Percentiles rank a stretch among this genome's conserved stretches.
phyloP scores from a whole-genome alignment of 1,284 basidiomycete genomes.

The Schizophyllum amplum region DNA sequence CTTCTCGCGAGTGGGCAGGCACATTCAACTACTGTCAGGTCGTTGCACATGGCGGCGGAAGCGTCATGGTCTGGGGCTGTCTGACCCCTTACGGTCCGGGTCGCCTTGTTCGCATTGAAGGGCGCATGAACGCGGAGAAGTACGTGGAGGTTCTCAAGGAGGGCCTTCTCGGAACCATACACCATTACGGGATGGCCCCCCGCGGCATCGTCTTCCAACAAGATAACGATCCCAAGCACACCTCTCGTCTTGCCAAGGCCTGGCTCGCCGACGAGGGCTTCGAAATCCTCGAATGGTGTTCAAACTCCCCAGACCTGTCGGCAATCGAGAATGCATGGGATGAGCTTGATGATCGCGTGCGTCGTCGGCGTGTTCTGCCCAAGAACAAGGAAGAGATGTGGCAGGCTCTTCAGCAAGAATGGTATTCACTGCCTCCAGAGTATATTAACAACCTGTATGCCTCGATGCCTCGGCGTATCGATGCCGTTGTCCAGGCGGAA shows the following conservation, averaged over 20 bases:
- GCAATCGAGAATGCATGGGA: slow-evolving; percentile 24
- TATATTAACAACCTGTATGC: no score
- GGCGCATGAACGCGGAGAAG: slow-evolving; percentile 16
- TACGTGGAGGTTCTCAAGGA: slow-evolving; percentile 22
- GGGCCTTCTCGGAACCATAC: slow-evolving; percentile 19
- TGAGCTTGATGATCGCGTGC: slow-evolving; percentile 15
- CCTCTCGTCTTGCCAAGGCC: slow-evolving; percentile 10
- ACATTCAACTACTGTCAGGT: no score
- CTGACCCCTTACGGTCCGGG: slow-evolving; percentile 18
- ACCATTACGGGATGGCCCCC: slow-evolving; percentile 10
- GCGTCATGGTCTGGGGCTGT: slow-evolving; percentile 24
- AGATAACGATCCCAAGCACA: slow-evolving; percentile 25
- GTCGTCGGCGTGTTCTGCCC: slow-evolving; percentile 4
- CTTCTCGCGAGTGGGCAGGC: no score
- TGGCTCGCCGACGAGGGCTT: slow-evolving; percentile 22
- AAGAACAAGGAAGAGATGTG: slow-evolving; percentile 14
- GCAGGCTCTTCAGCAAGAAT: neutral
- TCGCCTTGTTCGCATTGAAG: slow-evolving; percentile 17
- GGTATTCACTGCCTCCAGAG: no score
- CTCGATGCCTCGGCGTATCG: no score
- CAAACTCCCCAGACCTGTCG: slow-evolving; percentile 24
- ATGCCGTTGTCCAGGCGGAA: no score
- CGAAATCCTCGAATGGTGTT: slow-evolving; percentile 19
- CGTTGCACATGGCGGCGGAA: slow-evolving; percentile 19
- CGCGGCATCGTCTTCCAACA: slow-evolving; percentile 18